phyloP scores from a whole-genome alignment of 192 early-diverging fungal species.

The Backusella australiensis region DNA sequence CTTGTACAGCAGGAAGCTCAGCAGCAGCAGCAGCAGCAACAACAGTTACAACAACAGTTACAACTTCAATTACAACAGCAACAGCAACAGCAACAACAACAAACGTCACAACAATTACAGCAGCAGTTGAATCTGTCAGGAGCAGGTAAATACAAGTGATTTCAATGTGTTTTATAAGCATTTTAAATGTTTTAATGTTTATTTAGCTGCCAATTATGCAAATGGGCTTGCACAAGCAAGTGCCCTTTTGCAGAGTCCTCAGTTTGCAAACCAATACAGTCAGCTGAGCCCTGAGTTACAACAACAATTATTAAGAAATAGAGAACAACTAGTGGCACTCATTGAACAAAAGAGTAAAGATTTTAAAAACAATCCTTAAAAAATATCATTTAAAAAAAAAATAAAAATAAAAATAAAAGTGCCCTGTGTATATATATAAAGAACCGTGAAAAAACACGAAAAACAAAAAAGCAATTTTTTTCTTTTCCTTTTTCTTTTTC shows the following conservation, averaged over 20 bases:
- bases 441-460: background rate
- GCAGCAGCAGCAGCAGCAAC: background rate
- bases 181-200: background rate
- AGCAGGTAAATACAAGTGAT: background rate
- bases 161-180: background rate
- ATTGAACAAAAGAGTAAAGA: slow-evolving; percentile 30
- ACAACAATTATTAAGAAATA: slow-evolving; percentile 26
- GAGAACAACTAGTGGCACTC: slow-evolving; percentile 27
- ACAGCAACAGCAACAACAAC: background rate
- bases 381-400: background rate
- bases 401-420: background rate
- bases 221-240: slow-evolving; percentile 30
- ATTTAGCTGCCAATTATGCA: slow-evolving; percentile 8
- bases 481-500: background rate
- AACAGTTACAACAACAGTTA: background rate
- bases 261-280: slow-evolving; percentile 29
- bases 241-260: slow-evolving; percentile 25
- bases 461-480: background rate
- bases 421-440: background rate
- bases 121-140: background rate
- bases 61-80: background rate
- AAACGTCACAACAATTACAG: background rate
- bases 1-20: slow-evolving; percentile 13
- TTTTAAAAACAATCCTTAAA: slow-evolving; percentile 4
- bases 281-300: slow-evolving; percentile 32